Evolutionary conservation across 176 grass and related monocot species (phyloP).

Genomic region (Secale cereale): DNA sequence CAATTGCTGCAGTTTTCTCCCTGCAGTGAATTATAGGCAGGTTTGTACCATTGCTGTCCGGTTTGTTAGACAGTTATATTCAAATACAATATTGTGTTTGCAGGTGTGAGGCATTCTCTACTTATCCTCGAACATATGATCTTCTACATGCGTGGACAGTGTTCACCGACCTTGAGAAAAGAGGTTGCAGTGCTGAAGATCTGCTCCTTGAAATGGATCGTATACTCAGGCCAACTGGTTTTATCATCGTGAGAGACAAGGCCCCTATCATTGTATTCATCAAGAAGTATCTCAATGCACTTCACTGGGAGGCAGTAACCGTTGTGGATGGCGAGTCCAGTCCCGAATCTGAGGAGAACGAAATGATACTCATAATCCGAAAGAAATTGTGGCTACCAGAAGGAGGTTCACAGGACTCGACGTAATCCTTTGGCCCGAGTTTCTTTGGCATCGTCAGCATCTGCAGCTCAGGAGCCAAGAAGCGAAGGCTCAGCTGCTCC

Average conservation of each 20-base stretch:
- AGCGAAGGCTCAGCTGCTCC: constrained; percentile 37
- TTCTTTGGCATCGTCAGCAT: constrained; percentile 23
- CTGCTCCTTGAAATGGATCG: constrained; percentile 95
- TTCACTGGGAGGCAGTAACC: constrained; percentile 81
- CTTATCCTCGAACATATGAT: constrained; percentile 97
- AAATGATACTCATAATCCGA: constrained; percentile 71
- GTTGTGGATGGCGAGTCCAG: constrained; percentile 58
- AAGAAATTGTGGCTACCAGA: constrained; percentile 77
- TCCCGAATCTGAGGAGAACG: constrained; percentile 66
- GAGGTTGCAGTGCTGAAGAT: constrained; percentile 93
- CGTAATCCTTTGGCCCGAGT: constrained; percentile 21
- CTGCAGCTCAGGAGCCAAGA: constrained; percentile 42
- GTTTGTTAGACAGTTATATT: not conserved
- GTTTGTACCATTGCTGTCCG: not conserved
- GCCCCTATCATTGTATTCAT: constrained; percentile 69
- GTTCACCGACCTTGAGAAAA: constrained; percentile 89
- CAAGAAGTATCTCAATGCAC: constrained; percentile 62
- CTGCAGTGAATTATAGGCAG: not conserved
- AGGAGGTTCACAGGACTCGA: constrained; percentile 40
- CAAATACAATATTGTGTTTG: constrained; percentile 22
- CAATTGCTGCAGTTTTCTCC: not conserved
- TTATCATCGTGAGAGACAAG: constrained; percentile 84
- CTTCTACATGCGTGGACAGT: constrained; percentile 97
- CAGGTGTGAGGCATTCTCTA: constrained; percentile 98
- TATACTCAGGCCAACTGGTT: constrained; percentile 81